Evolutionary conservation across 2,329 filamentous ascomycete genomes (phyloP).

Genomic region (Fusarium denticulatum): DNA sequence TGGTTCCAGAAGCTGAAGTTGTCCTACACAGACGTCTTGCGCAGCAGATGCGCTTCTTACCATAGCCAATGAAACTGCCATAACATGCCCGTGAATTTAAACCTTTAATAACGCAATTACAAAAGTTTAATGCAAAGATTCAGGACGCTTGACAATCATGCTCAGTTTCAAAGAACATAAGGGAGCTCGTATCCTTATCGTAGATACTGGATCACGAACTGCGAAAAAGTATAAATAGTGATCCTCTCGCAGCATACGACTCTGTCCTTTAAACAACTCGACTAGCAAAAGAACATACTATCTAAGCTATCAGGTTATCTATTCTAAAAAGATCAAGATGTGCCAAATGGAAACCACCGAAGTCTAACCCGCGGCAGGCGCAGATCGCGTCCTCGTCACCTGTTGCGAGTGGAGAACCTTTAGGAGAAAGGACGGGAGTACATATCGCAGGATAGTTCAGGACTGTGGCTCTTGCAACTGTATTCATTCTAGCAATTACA

Average conservation of each 20-base stretch:
- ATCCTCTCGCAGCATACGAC: too few relatives aligned
- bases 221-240: not conserved
- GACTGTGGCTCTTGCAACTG: not conserved
- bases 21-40: not conserved
- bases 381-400: not conserved
- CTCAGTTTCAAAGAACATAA: too few relatives aligned
- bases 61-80: not conserved
- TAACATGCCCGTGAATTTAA: too few relatives aligned
- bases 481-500: not conserved
- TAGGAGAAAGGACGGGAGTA: not conserved
- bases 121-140: too few relatives aligned
- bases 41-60: not conserved
- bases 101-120: accelerated
- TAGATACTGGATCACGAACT: not conserved
- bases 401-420: not conserved
- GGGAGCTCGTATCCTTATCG: accelerated
- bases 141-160: too few relatives aligned
- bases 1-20: accelerated
- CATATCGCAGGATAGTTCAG: not conserved
- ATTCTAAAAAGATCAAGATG: not conserved
- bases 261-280: too few relatives aligned
- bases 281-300: accelerated
- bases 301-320: accelerated
- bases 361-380: not conserved
- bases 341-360: not conserved